These are phyloP conservation scores for Phytophthora cajani DNA, from an alignment of 352 stramenopile genomes.

Conservation along the genomic window DNA sequence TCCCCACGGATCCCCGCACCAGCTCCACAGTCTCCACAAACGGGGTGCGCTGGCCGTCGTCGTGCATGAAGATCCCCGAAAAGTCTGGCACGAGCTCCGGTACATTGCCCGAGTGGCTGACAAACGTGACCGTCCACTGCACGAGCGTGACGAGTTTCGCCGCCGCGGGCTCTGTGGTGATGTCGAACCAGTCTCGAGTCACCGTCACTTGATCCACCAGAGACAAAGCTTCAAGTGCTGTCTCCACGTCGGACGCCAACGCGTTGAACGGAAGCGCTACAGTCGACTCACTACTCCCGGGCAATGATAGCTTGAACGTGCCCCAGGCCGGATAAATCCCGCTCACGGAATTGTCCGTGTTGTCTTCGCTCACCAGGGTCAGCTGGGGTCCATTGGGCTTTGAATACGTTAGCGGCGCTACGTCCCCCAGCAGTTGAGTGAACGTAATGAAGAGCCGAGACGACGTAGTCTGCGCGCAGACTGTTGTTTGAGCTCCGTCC, in stretches of 20 bases:
- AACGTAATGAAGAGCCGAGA: conserved; percentile 87
- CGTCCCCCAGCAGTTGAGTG: conserved; percentile 58
- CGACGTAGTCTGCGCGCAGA: conserved; percentile 47
- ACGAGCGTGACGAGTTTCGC: conserved; percentile 47
- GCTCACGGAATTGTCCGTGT: conserved; percentile 61
- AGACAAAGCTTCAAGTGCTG: conserved; percentile 79
- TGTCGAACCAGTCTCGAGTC: conserved; percentile 71
- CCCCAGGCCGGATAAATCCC: conserved; percentile 90
- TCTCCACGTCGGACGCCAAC: conserved; percentile 48
- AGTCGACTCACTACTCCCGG: conserved; percentile 58
- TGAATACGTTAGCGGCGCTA: conserved; percentile 54
- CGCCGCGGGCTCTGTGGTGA: conserved; percentile 48
- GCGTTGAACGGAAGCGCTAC: conserved; percentile 73
- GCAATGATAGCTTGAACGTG: conserved; percentile 72
- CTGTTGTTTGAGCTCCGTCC: conserved; percentile 41
- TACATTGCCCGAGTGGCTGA: conserved; percentile 57
- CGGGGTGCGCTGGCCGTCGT: conserved; percentile 60
- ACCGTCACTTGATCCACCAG: conserved; percentile 86
- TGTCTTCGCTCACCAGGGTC: conserved; percentile 47
- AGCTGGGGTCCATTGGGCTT: conserved; percentile 41
- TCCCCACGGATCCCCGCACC: conserved; percentile 60
- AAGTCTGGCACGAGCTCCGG: conserved; percentile 54
- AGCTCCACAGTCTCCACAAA: conserved; percentile 64
- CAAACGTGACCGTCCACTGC: conserved; percentile 83
- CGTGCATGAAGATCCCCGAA: conserved; percentile 42